These are phyloP conservation scores for Agaricus subrufescens DNA, from an alignment of 768 basidiomycete genomes.

Conservation along the genomic window DNA sequence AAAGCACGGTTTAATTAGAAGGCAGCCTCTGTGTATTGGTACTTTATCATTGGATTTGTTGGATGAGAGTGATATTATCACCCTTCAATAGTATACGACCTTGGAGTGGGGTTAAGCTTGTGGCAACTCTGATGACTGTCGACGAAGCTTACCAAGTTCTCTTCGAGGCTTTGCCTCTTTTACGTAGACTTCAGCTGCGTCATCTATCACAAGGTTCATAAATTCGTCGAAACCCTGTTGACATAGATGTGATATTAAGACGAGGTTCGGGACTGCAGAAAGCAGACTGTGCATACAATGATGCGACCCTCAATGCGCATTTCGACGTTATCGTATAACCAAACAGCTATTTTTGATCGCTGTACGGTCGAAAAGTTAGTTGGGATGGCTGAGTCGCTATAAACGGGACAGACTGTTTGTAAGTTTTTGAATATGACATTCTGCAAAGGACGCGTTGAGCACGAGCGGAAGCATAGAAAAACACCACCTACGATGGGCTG, in stretches of 20 bases:
- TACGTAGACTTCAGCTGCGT: conserved; percentile 87
- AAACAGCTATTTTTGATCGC: conserved; percentile 84
- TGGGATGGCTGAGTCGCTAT: background rate
- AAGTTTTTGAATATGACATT: conserved; percentile 99
- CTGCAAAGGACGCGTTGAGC: conserved; percentile 31
- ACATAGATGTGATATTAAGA: conserved; percentile 6
- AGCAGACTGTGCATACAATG: conserved; percentile 59
- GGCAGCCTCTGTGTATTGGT: background rate
- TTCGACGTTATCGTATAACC: conserved; percentile 96
- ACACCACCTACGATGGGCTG: conserved; percentile 87
- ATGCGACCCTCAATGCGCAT: conserved; percentile 96
- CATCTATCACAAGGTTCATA: conserved; percentile 97
- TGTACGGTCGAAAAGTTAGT: conserved; percentile 23
- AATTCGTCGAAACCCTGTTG: conserved; percentile 98
- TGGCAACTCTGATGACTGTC: conserved; percentile 6
- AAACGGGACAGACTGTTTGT: conserved; percentile 56
- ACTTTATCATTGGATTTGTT: conserved; percentile 39
- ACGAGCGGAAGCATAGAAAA: background rate
- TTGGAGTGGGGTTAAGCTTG: conserved; percentile 24
- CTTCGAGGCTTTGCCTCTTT: conserved; percentile 83
- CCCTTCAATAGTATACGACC: conserved; percentile 96
- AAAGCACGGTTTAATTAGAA: background rate
- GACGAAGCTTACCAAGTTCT: conserved; percentile 62
- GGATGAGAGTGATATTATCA: conserved; percentile 97
- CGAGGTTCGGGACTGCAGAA: conserved; percentile 3